phyloP scores from a whole-genome alignment of 108 stramenopile species.

The Heterococcus sp. region DNA sequence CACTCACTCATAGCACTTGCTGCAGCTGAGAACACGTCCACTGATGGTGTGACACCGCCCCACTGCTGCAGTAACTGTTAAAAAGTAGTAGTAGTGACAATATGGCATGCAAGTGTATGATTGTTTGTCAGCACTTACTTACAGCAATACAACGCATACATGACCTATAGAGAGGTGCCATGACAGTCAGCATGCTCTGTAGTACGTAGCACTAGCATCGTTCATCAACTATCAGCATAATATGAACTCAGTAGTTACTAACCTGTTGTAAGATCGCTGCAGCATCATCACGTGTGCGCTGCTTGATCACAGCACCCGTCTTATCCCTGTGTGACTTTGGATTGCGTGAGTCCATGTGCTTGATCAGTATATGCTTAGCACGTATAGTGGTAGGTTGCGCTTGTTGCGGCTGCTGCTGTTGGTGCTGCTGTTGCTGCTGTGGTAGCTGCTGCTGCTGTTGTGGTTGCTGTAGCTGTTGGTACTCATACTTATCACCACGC shows the following conservation, averaged over 20 bases:
- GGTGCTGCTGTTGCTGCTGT: background rate
- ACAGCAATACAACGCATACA: no score
- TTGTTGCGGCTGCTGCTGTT: background rate
- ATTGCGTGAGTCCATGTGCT: conserved; percentile 82
- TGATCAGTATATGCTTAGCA: conserved; percentile 82
- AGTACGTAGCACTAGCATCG: no score
- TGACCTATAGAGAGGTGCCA: no score
- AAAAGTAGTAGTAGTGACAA: no score
- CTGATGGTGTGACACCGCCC: background rate
- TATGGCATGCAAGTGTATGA: no score
- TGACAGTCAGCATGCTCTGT: no score
- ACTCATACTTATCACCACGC: no score
- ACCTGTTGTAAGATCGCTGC: background rate
- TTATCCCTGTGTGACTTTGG: conserved; percentile 61
- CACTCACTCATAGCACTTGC: conserved; percentile 52
- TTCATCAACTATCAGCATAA: no score
- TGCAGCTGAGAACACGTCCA: conserved; percentile 42
- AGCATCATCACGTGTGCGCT: background rate
- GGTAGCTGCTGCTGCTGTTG: background rate
- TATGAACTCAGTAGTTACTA: no score
- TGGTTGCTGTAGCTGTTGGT: background rate
- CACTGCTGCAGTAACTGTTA: background rate
- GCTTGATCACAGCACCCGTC: background rate
- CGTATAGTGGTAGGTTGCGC: background rate
- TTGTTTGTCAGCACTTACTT: no score